Evolutionary conservation across 1,284 basidiomycete species (phyloP), one percentile per base, ranked within the genome.

Genomic region (Lentinus polychrous): DNA sequence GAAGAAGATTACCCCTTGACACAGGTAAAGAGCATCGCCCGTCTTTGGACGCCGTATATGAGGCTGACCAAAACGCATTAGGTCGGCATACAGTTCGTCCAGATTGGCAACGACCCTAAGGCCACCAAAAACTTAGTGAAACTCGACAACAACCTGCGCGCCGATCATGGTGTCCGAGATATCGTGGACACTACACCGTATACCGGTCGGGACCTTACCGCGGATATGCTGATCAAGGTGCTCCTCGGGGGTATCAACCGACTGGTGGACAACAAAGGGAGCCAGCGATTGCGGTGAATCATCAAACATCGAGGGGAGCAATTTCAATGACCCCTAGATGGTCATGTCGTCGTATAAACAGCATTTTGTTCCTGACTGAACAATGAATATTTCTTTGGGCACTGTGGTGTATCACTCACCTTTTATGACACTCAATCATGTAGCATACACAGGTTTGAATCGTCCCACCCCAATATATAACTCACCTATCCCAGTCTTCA

Each of bases 401-500:
- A 27, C 10, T 10, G 4, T 10, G 10, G 27, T 4, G 4, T 27
- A 27, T 10, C 27, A 27, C 27, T 4, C 10, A 27, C 27, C 27
- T 27, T 27, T 27, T 27, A 10, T 10, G 5, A 27, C 10, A 27
- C 10, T 27, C 27, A 27, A 4, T 10, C 4, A 27, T 27, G 27
- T 27, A 27, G 4, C 27, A 10, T 27, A 27, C 27, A 27, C 27
- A 10, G 10, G 10, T 24, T 32, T 32, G 40, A 40, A 17, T 40
- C 20, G 31, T 24, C 18, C 14, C 15, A 32, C 44, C 34, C 33
- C 22, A 33, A 40, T 43, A 24, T 45, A 43, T 32, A 12, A 27
- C 27, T 27, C 27, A 68, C 50, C 62, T 56, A 66, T 86, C 85
- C 90, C 91, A 92, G 58, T 91, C 89, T 50, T 91, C 84, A 45